phyloP scores from a whole-genome alignment of 2,329 filamentous ascomycete genomes.

The Anisogramma anomala region DNA sequence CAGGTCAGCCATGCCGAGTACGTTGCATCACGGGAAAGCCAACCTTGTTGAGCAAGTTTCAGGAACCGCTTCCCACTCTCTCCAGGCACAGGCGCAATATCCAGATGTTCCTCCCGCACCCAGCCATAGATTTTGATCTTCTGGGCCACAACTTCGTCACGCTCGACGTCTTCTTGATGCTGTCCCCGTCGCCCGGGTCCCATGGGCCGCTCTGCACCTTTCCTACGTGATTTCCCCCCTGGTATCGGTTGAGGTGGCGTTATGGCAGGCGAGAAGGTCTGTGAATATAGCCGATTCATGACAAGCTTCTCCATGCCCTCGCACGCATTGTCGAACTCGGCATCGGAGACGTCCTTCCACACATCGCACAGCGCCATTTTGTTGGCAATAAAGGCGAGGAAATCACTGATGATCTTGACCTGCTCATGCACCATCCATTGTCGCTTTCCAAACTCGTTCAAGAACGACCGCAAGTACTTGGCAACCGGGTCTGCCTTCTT shows the following conservation, averaged over 20 bases:
- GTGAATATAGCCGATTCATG: constrained; percentile 92
- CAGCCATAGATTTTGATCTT: constrained; percentile 96
- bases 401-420: constrained; percentile 96
- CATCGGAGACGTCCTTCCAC: constrained; percentile 89
- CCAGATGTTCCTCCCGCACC: constrained; percentile 85
- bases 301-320: constrained; percentile 99
- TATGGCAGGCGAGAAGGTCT: constrained; percentile 94
- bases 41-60: constrained; percentile 72
- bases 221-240: constrained; percentile 55
- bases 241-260: constrained; percentile 64
- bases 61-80: constrained; percentile 84
- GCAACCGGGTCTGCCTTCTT: constrained; percentile 97
- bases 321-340: constrained; percentile 94
- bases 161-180: constrained; percentile 94
- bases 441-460: constrained; percentile 89
- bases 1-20: constrained; percentile 17
- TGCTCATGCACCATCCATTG: constrained; percentile 99
- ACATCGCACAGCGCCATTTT: constrained; percentile 98
- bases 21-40: constrained; percentile 23
- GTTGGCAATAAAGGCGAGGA: constrained; percentile 90
- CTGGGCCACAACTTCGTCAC: constrained; percentile 89
- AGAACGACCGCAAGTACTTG: constrained; percentile 85
- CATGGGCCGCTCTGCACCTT: constrained; percentile 55
- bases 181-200: constrained; percentile 83
- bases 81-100: constrained; percentile 66